Evolutionary conservation across 2,329 filamentous ascomycete genomes (phyloP).

Genomic region (Beauveria bassiana): DNA sequence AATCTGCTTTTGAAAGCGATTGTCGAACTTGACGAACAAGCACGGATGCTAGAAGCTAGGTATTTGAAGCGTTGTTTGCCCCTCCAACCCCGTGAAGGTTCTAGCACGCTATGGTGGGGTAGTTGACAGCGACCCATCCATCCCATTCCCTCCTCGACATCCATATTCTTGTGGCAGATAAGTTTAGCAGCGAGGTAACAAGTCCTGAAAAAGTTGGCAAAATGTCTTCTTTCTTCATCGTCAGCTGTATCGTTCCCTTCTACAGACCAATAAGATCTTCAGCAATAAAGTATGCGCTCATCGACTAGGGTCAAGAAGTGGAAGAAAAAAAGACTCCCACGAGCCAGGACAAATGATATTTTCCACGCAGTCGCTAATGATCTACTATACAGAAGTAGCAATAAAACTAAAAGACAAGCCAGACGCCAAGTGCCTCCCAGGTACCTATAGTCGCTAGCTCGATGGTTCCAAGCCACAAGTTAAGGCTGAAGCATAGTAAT

Average conservation of each 20-base stretch:
- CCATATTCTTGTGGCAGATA: neutral
- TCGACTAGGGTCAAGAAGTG: neutral
- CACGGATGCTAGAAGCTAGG: neutral
- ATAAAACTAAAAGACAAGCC: neutral
- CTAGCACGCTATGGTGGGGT: constrained; percentile 12
- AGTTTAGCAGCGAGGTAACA: too few species aligned
- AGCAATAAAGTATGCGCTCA: too few species aligned
- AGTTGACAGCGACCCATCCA: neutral
- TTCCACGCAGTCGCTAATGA: constrained; percentile 10
- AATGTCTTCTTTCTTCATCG: too few species aligned
- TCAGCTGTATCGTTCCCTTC: neutral
- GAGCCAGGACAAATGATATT: constrained; percentile 7
- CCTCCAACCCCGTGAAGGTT: constrained; percentile 14
- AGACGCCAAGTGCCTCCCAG: constrained; percentile 2
- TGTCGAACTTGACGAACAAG: constrained; percentile 11
- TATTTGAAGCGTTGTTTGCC: constrained; percentile 1
- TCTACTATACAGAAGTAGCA: constrained; percentile 6
- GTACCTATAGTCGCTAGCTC: neutral
- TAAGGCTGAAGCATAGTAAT: neutral
- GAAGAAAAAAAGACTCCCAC: neutral
- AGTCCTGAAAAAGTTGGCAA: too few species aligned
- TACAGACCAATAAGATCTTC: neutral
- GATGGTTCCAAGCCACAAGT: neutral
- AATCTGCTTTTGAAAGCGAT: neutral
- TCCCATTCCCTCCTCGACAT: too few species aligned